Evolutionary conservation across 805 yeast species (phyloP).

Genomic region (Yamadazyma akitaensis): DNA sequence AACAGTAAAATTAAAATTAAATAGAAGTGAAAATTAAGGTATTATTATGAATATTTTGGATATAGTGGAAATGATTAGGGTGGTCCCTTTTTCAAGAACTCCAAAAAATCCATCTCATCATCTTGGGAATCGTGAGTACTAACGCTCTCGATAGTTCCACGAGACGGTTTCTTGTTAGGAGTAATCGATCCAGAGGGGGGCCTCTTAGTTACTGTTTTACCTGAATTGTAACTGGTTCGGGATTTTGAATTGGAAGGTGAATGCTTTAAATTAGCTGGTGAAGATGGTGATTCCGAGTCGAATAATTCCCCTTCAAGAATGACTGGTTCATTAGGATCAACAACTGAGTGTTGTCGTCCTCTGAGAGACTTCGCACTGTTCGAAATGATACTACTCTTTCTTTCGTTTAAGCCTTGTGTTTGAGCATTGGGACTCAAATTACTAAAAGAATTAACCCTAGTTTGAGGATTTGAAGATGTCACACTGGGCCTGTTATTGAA

Average conservation of each 20-base stretch:
- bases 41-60: not conserved
- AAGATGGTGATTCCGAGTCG: slow-evolving; percentile 7
- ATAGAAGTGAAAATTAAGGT: not conserved
- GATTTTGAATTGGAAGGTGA: not conserved
- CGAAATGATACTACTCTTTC: slow-evolving; percentile 13
- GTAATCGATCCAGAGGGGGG: slow-evolving; percentile 13
- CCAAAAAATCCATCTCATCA: slow-evolving; percentile 45
- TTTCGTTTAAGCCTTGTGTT: not conserved
- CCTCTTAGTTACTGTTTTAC: slow-evolving; percentile 9
- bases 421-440: slow-evolving; percentile 6
- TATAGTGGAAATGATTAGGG: not conserved
- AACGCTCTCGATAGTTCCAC: slow-evolving; percentile 8
- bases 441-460: slow-evolving; percentile 2
- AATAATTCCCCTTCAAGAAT: slow-evolving; percentile 16
- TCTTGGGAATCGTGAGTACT: slow-evolving; percentile 17
- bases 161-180: slow-evolving; percentile 12
- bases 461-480: slow-evolving; percentile 5
- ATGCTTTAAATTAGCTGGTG: slow-evolving; percentile 2
- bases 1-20: not conserved
- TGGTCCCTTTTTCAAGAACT: slow-evolving; percentile 44
- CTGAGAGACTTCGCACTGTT: slow-evolving; percentile 11
- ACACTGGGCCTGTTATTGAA: slow-evolving; percentile 13
- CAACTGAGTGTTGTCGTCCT: slow-evolving; percentile 18
- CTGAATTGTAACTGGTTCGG: slow-evolving; percentile 15
- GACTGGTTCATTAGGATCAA: slow-evolving; percentile 18